These are phyloP conservation scores for Eimeria brunetti DNA, from an alignment of 169 alveolate genomes.

Conservation along the genomic window DNA sequence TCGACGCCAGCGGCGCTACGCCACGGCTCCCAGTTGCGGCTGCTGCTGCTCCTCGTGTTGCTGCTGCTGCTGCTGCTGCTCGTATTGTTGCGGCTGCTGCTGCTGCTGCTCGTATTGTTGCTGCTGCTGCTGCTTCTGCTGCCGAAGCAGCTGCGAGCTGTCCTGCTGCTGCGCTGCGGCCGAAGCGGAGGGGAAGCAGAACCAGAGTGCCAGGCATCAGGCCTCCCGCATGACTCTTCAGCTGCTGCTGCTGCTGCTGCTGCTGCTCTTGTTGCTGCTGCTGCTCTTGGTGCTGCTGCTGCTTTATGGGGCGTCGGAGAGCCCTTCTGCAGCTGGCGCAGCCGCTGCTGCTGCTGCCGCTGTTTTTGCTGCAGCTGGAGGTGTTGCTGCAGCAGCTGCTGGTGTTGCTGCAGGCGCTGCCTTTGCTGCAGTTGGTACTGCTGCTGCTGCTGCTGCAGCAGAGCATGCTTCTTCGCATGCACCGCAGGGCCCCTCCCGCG, in stretches of 20 bases:
- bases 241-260: constrained; percentile 34
- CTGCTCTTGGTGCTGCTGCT: not conserved
- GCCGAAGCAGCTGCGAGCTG: not conserved
- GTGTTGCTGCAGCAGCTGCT: constrained; percentile 27
- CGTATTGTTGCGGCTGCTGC: not conserved
- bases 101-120: not conserved
- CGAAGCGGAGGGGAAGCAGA: not conserved
- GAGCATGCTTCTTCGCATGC: not conserved
- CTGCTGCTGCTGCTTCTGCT: constrained; percentile 18
- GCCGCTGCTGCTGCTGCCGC: constrained; percentile 43
- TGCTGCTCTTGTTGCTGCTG: constrained; percentile 14
- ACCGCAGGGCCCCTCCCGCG: not conserved
- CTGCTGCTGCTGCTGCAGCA: not conserved
- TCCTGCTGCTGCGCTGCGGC: constrained; percentile 12
- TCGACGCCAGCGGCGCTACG: not conserved
- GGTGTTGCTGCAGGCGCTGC: not conserved
- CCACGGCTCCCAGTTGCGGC: not conserved
- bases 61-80: constrained; percentile 26
- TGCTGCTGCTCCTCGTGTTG: too few species aligned
- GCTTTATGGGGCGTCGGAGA: not conserved
- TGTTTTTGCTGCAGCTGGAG: too few species aligned
- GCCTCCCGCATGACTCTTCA: not conserved
- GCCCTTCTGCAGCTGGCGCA: not conserved
- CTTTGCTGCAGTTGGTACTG: not conserved
- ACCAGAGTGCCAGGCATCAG: not conserved